Percentiles rank a stretch among this genome's conserved stretches.
Evolutionary conservation across 2,329 filamentous ascomycete species (phyloP).

Genomic region (Diaporthe sp.): DNA sequence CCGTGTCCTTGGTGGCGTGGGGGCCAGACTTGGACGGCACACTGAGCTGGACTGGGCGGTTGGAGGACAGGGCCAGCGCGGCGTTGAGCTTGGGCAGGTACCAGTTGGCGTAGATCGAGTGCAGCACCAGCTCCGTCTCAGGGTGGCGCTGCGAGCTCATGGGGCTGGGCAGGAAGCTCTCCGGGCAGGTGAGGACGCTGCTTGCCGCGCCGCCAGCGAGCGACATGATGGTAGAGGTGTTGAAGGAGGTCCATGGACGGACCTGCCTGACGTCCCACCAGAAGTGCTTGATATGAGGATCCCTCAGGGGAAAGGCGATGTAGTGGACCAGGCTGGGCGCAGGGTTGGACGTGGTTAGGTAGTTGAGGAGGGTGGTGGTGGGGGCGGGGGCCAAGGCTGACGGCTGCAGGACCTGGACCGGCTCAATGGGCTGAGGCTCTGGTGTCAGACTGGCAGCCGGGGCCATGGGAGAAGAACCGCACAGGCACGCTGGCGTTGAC

Average conservation of each 20-base stretch:
- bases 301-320: constrained; percentile 75
- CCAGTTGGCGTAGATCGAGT: constrained; percentile 79
- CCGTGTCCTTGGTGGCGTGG: constrained; percentile 48
- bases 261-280: constrained; percentile 97
- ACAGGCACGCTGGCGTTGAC: constrained; percentile 48
- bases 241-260: constrained; percentile 85
- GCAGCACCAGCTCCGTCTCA: constrained; percentile 81
- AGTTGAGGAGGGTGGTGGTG: constrained; percentile 77
- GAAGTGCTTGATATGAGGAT: constrained; percentile 81
- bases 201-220: constrained; percentile 75
- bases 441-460: constrained; percentile 46
- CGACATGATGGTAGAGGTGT: constrained; percentile 73
- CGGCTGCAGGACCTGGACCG: constrained; percentile 46
- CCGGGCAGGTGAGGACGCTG: constrained; percentile 74
- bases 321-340: constrained; percentile 84
- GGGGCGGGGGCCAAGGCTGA: constrained; percentile 54
- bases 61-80: constrained; percentile 80
- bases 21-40: constrained; percentile 50
- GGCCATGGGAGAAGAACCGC: constrained; percentile 57
- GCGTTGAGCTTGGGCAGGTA: constrained; percentile 90
- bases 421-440: constrained; percentile 49
- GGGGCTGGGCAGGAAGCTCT: constrained; percentile 69
- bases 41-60: constrained; percentile 67
- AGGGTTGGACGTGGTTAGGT: constrained; percentile 83
- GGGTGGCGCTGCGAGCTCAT: constrained; percentile 71